Conservation (phyloP, 768 basidiomycete genomes). For the Cantharellus anzutake region DNA sequence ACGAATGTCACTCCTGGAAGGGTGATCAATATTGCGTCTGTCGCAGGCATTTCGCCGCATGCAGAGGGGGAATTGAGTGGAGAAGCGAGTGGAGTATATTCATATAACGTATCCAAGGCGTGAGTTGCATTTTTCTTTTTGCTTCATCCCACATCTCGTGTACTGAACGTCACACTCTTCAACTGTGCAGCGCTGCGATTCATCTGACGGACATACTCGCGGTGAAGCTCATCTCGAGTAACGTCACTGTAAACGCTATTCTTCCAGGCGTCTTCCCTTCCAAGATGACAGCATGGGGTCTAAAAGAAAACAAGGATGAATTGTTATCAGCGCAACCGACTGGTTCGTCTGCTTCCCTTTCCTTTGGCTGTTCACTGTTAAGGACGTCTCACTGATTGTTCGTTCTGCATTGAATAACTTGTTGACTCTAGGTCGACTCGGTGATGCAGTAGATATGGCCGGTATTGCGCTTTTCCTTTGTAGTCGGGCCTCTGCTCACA, state of each 20-base stretch:
- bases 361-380: neutral
- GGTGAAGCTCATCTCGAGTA: constrained; percentile 28
- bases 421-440: constrained; percentile 35
- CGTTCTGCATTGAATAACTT: neutral
- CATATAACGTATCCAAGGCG: neutral
- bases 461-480: constrained; percentile 52
- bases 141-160: neutral
- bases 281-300: constrained; percentile 65
- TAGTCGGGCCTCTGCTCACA: constrained; percentile 50
- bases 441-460: constrained; percentile 45
- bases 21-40: constrained; percentile 71
- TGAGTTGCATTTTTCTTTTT: neutral
- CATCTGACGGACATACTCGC: constrained; percentile 64
- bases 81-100: constrained; percentile 37
- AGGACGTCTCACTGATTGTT: neutral
- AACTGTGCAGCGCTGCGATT: constrained; percentile 39
- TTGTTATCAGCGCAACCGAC: constrained; percentile 35
- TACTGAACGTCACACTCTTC: neutral
- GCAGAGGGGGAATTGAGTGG: constrained; percentile 29
- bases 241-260: constrained; percentile 57
- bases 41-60: constrained; percentile 33
- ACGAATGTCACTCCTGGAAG: constrained; percentile 47
- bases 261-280: constrained; percentile 67
- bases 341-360: constrained; percentile 22
- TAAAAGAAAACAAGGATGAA: constrained; percentile 31